These are phyloP conservation scores for Solanum ahanhuiri DNA, from an alignment of 257 asterid species.

Conservation along the genomic window DNA sequence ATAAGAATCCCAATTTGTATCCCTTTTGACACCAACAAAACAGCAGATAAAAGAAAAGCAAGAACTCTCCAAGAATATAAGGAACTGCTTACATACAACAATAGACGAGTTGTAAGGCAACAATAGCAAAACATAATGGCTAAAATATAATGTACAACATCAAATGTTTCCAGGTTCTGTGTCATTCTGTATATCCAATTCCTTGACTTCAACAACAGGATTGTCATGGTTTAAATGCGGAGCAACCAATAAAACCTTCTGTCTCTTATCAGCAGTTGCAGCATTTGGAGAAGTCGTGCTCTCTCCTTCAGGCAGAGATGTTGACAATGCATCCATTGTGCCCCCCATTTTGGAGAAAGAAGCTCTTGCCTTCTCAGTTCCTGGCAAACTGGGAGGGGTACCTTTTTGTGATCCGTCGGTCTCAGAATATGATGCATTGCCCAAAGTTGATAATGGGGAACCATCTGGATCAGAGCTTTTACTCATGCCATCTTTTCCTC, in stretches of 20 bases:
- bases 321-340: background rate
- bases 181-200: background rate
- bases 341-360: slow-evolving; percentile 13
- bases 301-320: slow-evolving; percentile 8
- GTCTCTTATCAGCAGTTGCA: slow-evolving; percentile 14
- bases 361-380: slow-evolving; percentile 11
- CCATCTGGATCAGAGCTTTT: slow-evolving; percentile 37
- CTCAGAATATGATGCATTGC: slow-evolving; percentile 29
- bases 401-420: slow-evolving; percentile 16
- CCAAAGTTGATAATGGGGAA: slow-evolving; percentile 13
- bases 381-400: slow-evolving; percentile 17
- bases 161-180: slow-evolving; percentile 10
- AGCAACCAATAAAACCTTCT: slow-evolving; percentile 5
- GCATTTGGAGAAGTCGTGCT: slow-evolving; percentile 12
- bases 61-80: background rate
- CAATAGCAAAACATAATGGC: background rate
- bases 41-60: background rate
- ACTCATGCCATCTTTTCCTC: slow-evolving; percentile 41
- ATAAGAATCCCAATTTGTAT: background rate
- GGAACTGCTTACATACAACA: background rate
- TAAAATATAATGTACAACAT: background rate
- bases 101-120: background rate
- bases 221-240: slow-evolving; percentile 11
- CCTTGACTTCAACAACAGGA: slow-evolving; percentile 4
- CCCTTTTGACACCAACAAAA: background rate